These are phyloP conservation scores for Castanea mollissima DNA, from an alignment of 306 rosid genomes.

Conservation along the genomic window DNA sequence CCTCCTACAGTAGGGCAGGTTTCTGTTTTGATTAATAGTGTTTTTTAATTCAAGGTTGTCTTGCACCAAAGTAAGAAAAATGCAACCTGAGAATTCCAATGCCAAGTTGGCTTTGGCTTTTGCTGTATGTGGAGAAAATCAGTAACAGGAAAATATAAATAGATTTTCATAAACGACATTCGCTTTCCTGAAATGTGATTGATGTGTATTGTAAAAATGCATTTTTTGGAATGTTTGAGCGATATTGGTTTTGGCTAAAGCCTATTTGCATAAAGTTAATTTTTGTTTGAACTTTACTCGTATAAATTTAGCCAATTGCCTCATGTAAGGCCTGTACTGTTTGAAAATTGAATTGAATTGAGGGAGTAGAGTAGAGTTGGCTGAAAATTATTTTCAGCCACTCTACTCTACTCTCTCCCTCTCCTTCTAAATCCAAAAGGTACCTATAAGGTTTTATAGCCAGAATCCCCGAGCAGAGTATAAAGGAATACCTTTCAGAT, in stretches of 20 bases:
- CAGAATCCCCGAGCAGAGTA: rapidly evolving
- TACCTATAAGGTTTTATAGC: too few species aligned
- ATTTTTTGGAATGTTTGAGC: not conserved
- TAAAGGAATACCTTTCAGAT: too few species aligned
- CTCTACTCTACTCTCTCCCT: rapidly evolving
- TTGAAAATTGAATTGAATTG: too few species aligned
- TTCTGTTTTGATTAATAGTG: too few species aligned
- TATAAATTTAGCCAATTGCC: too few species aligned
- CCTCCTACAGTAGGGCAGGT: not conserved
- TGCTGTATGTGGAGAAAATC: not conserved
- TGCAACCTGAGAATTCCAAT: not conserved
- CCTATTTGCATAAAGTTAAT: too few species aligned
- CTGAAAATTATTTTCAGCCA: rapidly evolving
- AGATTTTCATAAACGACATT: not conserved
- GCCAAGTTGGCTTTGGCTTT: not conserved
- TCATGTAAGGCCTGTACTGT: too few species aligned
- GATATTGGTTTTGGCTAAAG: too few species aligned
- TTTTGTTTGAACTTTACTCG: too few species aligned
- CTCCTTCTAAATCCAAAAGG: too few species aligned
- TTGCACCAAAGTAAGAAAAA: not conserved
- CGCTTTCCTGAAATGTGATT: too few species aligned
- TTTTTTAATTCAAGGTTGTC: not conserved
- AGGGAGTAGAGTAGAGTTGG: rapidly evolving
- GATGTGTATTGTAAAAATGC: not conserved
- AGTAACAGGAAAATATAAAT: not conserved